These are phyloP conservation scores for Potentilla sterilis DNA, from an alignment of 306 rosid species.

Conservation along the genomic window DNA sequence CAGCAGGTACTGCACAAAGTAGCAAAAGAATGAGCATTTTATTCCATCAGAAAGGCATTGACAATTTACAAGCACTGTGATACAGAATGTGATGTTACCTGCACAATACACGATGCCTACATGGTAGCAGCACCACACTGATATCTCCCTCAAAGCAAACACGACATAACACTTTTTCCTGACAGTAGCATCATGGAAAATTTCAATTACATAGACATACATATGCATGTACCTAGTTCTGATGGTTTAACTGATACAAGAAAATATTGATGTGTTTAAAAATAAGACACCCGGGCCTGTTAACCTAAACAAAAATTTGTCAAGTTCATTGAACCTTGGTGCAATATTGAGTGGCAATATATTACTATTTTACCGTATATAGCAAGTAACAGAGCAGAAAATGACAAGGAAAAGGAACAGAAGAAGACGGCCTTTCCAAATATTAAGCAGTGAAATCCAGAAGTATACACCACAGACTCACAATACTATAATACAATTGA, in stretches of 20 bases:
- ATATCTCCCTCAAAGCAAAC: conserved; percentile 93
- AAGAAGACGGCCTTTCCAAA: not conserved
- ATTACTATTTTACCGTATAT: not conserved
- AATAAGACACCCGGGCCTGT: not conserved
- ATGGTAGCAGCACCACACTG: conserved; percentile 85
- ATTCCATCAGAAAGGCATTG: not conserved
- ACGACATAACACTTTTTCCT: conserved; percentile 96
- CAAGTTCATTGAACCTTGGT: not conserved
- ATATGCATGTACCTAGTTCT: not conserved
- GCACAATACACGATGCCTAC: conserved; percentile 92
- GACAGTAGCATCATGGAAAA: conserved; percentile 19
- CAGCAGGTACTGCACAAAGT: conserved; percentile 69
- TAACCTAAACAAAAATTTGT: not conserved
- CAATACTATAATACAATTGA: conserved; percentile 1
- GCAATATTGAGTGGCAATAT: not conserved
- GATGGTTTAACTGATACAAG: not conserved
- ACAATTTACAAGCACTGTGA: not conserved
- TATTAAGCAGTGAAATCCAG: not conserved
- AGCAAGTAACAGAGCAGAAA: not conserved
- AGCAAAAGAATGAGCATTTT: conserved; percentile 21
- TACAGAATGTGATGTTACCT: conserved; percentile 36
- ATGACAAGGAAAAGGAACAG: not conserved
- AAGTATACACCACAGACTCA: conserved; percentile 20
- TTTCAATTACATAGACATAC: not conserved
- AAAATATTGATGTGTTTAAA: not conserved